phyloP scores from a whole-genome alignment of 1,284 basidiomycete genomes.

The Salmacisia buchloeana region DNA sequence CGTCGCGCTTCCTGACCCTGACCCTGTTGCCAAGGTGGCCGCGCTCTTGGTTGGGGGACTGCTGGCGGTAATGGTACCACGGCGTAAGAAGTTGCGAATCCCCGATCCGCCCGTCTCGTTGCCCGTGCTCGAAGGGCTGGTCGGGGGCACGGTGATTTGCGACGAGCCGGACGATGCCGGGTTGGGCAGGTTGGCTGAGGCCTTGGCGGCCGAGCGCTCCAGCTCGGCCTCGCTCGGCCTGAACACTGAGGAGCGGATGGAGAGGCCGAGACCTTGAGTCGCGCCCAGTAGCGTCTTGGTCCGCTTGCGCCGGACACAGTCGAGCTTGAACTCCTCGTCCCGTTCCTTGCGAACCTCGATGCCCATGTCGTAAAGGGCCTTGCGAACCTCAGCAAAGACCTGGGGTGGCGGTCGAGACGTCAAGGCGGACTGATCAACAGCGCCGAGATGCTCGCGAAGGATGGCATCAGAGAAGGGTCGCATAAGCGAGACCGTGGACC shows the following conservation, averaged over 20 bases:
- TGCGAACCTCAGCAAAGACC: constrained; percentile 76
- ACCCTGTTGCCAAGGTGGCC: not conserved
- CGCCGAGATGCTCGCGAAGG: constrained; percentile 80
- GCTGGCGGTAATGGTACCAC: constrained; percentile 18
- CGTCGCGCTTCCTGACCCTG: not conserved
- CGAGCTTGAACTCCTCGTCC: constrained; percentile 63
- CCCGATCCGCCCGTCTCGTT: constrained; percentile 1
- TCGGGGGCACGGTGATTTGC: no score
- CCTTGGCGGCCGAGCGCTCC: constrained; percentile 21
- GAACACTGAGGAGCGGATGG: constrained; percentile 42
- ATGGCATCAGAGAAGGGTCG: constrained; percentile 55
- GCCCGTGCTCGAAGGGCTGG: constrained; percentile 20
- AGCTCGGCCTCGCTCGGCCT: constrained; percentile 40
- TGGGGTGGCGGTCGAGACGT: constrained; percentile 77
- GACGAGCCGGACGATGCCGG: no score
- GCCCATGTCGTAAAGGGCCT: constrained; percentile 80
- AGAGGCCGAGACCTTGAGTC: constrained; percentile 31
- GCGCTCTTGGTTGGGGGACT: constrained; percentile 12
- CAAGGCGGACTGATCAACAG: constrained; percentile 85
- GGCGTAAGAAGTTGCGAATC: constrained; percentile 35
- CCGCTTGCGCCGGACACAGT: constrained; percentile 44
- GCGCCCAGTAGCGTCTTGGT: constrained; percentile 39
- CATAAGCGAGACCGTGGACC: not conserved
- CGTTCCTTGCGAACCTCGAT: constrained; percentile 74
- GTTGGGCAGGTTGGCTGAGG: constrained; percentile 11